These are phyloP conservation scores for Tremella fuciformis DNA, from an alignment of 768 basidiomycete genomes.

Conservation along the genomic window DNA sequence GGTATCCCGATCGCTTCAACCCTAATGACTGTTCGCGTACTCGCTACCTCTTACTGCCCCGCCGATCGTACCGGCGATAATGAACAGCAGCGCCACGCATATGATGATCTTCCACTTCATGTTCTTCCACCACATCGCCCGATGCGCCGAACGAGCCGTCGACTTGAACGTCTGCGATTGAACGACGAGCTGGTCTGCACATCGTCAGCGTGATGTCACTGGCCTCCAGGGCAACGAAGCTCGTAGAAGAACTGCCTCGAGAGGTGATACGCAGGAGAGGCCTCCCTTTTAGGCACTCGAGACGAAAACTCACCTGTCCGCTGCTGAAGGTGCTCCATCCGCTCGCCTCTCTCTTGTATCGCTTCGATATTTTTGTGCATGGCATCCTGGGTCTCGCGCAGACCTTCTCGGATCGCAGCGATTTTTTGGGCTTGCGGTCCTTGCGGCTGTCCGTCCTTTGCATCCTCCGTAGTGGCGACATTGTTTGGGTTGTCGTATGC, in stretches of 20 bases:
- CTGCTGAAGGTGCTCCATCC: slow-evolving; percentile 26
- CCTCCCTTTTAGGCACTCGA: too few relatives aligned
- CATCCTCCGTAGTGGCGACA: not conserved
- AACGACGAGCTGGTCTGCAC: slow-evolving; percentile 19
- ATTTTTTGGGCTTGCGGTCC: slow-evolving; percentile 18
- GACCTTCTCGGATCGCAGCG: slow-evolving; percentile 10
- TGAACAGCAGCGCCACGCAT: slow-evolving; percentile 2
- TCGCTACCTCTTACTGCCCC: slow-evolving; percentile 6
- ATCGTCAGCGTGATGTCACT: too few relatives aligned
- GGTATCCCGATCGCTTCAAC: too few relatives aligned
- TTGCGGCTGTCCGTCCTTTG: not conserved
- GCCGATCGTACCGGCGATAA: not conserved
- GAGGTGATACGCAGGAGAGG: too few relatives aligned
- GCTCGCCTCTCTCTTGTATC: slow-evolving; percentile 26
- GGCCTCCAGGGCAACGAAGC: too few relatives aligned
- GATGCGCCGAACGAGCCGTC: slow-evolving; percentile 18
- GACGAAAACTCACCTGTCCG: slow-evolving; percentile 25
- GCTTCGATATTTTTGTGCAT: slow-evolving; percentile 25
- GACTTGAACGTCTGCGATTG: slow-evolving; percentile 16
- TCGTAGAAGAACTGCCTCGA: too few relatives aligned
- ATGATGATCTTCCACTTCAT: slow-evolving; percentile 22
- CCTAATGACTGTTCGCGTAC: not conserved
- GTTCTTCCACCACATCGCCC: slow-evolving; percentile 39
- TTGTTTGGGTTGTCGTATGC: not conserved
- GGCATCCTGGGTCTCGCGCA: slow-evolving; percentile 15